Evolutionary conservation across 1,284 basidiomycete genomes (phyloP).

Genomic region (Ceratobasidium sp.): DNA sequence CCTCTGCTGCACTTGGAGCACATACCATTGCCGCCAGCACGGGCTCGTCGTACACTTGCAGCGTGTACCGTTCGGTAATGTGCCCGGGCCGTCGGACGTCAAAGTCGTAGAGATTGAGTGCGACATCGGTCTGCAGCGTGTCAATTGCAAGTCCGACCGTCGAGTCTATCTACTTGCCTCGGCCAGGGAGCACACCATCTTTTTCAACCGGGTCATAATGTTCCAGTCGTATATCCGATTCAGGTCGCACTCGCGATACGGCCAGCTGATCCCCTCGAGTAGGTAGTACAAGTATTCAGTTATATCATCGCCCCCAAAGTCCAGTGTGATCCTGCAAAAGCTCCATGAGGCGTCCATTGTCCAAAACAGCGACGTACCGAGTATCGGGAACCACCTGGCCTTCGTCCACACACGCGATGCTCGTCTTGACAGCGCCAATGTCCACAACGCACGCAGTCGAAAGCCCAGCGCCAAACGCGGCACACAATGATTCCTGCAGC

Average conservation of each 20-base stretch:
- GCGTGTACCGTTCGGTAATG: slow-evolving; percentile 86
- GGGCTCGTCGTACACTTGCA: slow-evolving; percentile 95
- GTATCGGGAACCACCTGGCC: slow-evolving; percentile 90
- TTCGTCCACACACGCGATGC: slow-evolving; percentile 95
- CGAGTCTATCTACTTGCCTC: slow-evolving; percentile 68
- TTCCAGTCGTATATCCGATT: slow-evolving; percentile 83
- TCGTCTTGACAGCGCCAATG: slow-evolving; percentile 86
- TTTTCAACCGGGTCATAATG: slow-evolving; percentile 89
- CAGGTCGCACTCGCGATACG: slow-evolving; percentile 86
- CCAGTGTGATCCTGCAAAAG: slow-evolving; percentile 74
- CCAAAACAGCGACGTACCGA: slow-evolving; percentile 63
- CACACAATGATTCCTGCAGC: slow-evolving; percentile 85
- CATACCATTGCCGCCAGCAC: slow-evolving; percentile 92
- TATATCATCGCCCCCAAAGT: slow-evolving; percentile 94
- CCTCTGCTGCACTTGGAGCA: slow-evolving; percentile 33
- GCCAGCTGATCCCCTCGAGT: slow-evolving; percentile 84
- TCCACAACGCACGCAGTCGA: slow-evolving; percentile 96
- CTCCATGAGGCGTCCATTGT: neutral
- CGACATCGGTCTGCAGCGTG: slow-evolving; percentile 76
- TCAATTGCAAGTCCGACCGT: neutral
- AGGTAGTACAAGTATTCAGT: slow-evolving; percentile 88
- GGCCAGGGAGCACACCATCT: slow-evolving; percentile 80
- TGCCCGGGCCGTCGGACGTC: slow-evolving; percentile 80
- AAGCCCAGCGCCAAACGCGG: slow-evolving; percentile 95
- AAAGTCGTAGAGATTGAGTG: slow-evolving; percentile 89